Evolutionary conservation across 345 rosid species (phyloP).

Genomic region (Diplotaxis tenuifolia): DNA sequence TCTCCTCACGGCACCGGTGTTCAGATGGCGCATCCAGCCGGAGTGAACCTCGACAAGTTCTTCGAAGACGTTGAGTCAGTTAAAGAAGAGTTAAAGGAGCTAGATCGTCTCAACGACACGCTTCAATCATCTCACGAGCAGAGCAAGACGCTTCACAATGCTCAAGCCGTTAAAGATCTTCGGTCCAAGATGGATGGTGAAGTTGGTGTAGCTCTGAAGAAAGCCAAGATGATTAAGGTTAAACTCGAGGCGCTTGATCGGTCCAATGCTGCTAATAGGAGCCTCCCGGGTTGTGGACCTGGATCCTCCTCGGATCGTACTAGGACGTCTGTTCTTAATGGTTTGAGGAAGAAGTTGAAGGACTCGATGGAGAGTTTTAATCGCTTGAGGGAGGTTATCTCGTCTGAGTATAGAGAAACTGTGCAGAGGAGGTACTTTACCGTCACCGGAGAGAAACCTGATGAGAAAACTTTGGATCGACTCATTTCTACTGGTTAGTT

Average conservation of each 20-base stretch:
- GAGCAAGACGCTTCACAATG: slow-evolving; percentile 83
- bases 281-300: slow-evolving; percentile 76
- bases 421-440: slow-evolving; percentile 88
- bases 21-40: slow-evolving; percentile 41
- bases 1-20: slow-evolving; percentile 40
- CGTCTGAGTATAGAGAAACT: slow-evolving; percentile 86
- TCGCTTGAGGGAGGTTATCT: slow-evolving; percentile 62
- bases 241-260: slow-evolving; percentile 86
- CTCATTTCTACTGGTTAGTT: slow-evolving; percentile 83
- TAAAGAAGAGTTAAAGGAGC: slow-evolving; percentile 73
- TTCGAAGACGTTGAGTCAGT: slow-evolving; percentile 79
- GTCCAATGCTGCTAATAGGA: slow-evolving; percentile 75
- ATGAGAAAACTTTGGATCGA: slow-evolving; percentile 68
- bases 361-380: slow-evolving; percentile 86
- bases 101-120: slow-evolving; percentile 54
- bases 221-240: slow-evolving; percentile 76
- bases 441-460: slow-evolving; percentile 92
- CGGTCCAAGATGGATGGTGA: slow-evolving; percentile 82
- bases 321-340: slow-evolving; percentile 75
- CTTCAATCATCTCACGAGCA: slow-evolving; percentile 81
- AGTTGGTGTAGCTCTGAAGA: slow-evolving; percentile 70
- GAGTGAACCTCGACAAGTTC: slow-evolving; percentile 79
- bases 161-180: slow-evolving; percentile 70
- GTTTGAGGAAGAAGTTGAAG: slow-evolving; percentile 86
- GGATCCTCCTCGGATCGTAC: slow-evolving; percentile 94